phyloP scores from a whole-genome alignment of 768 basidiomycete species.

The Baorangia bicolor region DNA sequence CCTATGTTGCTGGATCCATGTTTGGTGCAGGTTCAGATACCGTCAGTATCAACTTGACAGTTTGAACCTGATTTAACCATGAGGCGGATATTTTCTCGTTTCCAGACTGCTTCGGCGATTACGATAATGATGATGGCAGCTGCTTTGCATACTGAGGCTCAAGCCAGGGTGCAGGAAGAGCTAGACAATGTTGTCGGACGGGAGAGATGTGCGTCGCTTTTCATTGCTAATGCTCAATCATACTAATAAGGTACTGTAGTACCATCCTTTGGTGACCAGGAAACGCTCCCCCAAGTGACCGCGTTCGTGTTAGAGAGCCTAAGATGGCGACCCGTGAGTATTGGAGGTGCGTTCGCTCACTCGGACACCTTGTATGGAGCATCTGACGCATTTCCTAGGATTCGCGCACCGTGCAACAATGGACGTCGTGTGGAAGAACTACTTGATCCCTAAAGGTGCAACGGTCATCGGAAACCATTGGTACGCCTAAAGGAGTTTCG shows the following conservation, averaged over 20 bases:
- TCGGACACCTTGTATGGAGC: neutral
- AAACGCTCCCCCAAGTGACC: constrained; percentile 34
- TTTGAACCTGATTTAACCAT: too few relatives aligned
- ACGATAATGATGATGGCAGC: constrained; percentile 56
- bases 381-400: constrained; percentile 37
- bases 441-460: constrained; percentile 36
- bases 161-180: constrained; percentile 50
- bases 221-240: neutral
- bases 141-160: constrained; percentile 49
- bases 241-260: constrained; percentile 19
- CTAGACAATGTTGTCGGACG: constrained; percentile 50
- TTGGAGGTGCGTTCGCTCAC: constrained; percentile 22
- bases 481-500: neutral
- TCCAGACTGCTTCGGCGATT: constrained; percentile 45
- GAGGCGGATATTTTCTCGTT: too few relatives aligned
- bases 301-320: constrained; percentile 38
- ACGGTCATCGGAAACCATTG: constrained; percentile 14
- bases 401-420: constrained; percentile 61
- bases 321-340: constrained; percentile 39
- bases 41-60: constrained; percentile 21
- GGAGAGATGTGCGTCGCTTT: constrained; percentile 21
- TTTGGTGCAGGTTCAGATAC: constrained; percentile 44
- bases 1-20: constrained; percentile 42
- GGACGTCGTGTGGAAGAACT: constrained; percentile 44
- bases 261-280: constrained; percentile 37